Conservation (phyloP, 306 rosid species). For the Cucurbita moschata region DNA sequence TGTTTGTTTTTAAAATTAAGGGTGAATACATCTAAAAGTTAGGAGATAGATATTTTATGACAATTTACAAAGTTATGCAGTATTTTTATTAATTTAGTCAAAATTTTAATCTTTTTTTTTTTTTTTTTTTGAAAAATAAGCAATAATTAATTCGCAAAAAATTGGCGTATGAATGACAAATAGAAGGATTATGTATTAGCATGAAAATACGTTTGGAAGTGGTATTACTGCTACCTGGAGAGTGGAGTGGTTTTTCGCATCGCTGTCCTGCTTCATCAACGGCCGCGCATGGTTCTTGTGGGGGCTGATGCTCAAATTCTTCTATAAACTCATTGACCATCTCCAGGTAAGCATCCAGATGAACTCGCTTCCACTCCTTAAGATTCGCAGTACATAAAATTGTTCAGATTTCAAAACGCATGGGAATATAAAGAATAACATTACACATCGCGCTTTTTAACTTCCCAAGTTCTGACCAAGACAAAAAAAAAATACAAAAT, state of each 20-base stretch:
- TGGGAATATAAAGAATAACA: background rate
- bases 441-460: background rate
- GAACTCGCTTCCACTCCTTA: conserved; percentile 64
- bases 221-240: background rate
- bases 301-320: conserved; percentile 39
- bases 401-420: background rate
- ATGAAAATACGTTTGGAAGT: background rate
- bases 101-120: background rate
- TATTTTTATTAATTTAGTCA: no score
- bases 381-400: background rate
- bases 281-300: conserved; percentile 46
- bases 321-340: conserved; percentile 49
- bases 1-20: no score
- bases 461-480: background rate
- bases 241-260: conserved; percentile 14
- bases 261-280: conserved; percentile 31
- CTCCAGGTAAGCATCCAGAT: conserved; percentile 55
- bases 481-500: background rate
- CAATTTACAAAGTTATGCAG: no score
- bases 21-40: no score
- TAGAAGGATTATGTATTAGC: background rate
- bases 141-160: background rate
- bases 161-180: background rate
- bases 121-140: no score
- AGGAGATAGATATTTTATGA: no score